Conservation (phyloP, 2,329 filamentous ascomycete genomes). For the Colletotrichum sojae region DNA sequence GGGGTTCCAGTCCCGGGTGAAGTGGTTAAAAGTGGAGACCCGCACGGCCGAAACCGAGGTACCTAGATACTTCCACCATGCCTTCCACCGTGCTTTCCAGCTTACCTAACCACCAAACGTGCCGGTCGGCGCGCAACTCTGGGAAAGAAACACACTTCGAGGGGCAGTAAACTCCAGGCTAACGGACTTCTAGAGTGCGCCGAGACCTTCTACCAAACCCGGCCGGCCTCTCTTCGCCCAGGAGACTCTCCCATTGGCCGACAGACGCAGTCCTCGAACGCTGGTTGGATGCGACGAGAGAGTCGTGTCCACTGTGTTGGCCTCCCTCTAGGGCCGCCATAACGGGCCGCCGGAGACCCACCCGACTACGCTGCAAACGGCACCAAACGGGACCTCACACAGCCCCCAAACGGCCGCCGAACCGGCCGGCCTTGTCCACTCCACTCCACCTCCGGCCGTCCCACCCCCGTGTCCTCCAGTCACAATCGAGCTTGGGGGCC, state of each 20-base stretch:
- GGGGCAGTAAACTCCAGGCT: background rate
- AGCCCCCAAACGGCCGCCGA: conserved; percentile 36
- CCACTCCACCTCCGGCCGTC: background rate
- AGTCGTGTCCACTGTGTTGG: background rate
- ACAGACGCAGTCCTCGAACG: conserved; percentile 4
- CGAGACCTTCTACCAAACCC: conserved; percentile 1
- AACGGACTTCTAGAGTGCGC: background rate
- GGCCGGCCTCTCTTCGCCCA: background rate
- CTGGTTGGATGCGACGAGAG: background rate
- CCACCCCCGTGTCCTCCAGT: conserved; percentile 6
- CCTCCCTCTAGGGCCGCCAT: conserved; percentile 27
- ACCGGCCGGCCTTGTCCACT: conserved; percentile 20
- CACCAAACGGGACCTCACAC: conserved; percentile 7
- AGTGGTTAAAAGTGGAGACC: conserved; percentile 28
- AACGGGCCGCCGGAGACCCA: conserved; percentile 36
- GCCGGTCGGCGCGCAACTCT: too few relatives aligned
- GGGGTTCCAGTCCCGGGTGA: background rate
- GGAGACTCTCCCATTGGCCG: conserved; percentile 17
- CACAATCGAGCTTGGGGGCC: background rate
- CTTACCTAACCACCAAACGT: too few relatives aligned
- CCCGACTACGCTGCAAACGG: conserved; percentile 27
- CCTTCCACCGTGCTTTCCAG: too few relatives aligned
- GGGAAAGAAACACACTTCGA: background rate
- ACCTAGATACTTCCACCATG: background rate
- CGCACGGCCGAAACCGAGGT: conserved; percentile 31